These are phyloP conservation scores for Phyllostachys edulis DNA, from an alignment of 176 grass and related monocot genomes.

Conservation along the genomic window DNA sequence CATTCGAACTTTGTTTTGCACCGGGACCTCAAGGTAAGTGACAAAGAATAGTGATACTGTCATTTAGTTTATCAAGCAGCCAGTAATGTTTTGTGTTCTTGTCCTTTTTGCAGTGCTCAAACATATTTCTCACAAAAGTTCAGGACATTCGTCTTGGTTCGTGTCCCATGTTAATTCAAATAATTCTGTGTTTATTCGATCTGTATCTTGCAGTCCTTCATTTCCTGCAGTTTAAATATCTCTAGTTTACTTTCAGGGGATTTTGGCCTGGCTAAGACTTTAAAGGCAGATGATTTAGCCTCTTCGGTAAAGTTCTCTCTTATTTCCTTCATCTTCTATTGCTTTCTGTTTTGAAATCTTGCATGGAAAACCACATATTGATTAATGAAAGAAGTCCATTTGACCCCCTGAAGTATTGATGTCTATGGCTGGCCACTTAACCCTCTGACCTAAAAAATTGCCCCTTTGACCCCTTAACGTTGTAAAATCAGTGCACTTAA, in stretches of 20 bases:
- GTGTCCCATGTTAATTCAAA: conserved; percentile 38
- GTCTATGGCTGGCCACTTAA: too few relatives aligned
- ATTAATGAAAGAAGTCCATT: background rate
- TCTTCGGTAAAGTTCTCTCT: conserved; percentile 70
- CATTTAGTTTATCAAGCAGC: conserved; percentile 18
- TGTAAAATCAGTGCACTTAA: too few relatives aligned
- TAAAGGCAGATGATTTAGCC: conserved; percentile 91
- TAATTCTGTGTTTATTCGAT: background rate
- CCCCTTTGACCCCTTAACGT: too few relatives aligned
- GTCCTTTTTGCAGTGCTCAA: conserved; percentile 80
- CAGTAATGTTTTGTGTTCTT: background rate
- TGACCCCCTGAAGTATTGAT: too few relatives aligned
- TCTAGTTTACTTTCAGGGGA: conserved; percentile 65
- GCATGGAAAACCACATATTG: background rate
- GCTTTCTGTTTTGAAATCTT: conserved; percentile 11
- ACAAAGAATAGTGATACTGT: background rate
- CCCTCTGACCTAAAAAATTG: too few relatives aligned
- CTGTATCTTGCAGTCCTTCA: conserved; percentile 2
- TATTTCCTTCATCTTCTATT: background rate
- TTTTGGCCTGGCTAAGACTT: conserved; percentile 98
- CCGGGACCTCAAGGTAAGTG: conserved; percentile 85
- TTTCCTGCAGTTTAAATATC: conserved; percentile 38
- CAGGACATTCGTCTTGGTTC: conserved; percentile 96
- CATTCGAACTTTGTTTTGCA: conserved; percentile 98
- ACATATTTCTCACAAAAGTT: conserved; percentile 99